A percentile compares a stretch with the other conserved stretches of the same genome.
These are phyloP conservation scores for Solanum bukasovii DNA, from an alignment of 257 asterid species.

Conservation along the genomic window DNA sequence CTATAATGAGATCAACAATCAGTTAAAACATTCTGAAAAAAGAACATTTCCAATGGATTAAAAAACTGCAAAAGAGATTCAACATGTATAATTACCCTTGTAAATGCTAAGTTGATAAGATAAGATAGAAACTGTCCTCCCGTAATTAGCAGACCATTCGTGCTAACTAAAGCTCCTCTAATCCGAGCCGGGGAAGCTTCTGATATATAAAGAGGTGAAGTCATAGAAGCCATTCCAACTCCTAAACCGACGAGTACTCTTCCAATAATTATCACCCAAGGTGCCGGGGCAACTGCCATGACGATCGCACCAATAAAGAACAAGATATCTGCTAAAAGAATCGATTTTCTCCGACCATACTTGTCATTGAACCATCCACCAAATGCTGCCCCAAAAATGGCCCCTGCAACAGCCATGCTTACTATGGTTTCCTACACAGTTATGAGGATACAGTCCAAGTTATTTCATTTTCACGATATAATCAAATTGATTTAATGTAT, in stretches of 20 bases:
- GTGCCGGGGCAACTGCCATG: conserved; percentile 51
- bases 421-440: conserved; percentile 61
- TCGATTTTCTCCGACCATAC: conserved; percentile 54
- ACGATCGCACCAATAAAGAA: conserved; percentile 52
- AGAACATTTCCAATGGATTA: neutral
- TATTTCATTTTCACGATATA: neutral
- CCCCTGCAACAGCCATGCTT: conserved; percentile 79
- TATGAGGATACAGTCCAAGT: neutral
- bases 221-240: conserved; percentile 94
- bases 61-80: neutral
- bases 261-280: conserved; percentile 68
- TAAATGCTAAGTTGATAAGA: conserved; percentile 70
- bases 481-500: neutral
- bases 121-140: conserved; percentile 73
- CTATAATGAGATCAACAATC: conserved; percentile 8
- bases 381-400: conserved; percentile 65
- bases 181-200: conserved; percentile 83
- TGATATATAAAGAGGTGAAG: conserved; percentile 68
- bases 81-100: conserved; percentile 23
- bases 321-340: conserved; percentile 55
- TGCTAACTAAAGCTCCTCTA: conserved; percentile 73
- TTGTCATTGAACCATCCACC: conserved; percentile 64
- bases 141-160: conserved; percentile 69
- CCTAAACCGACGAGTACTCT: conserved; percentile 70
- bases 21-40: neutral